Evolutionary conservation across 495 filamentous ascomycete species (phyloP), one percentile per base, ranked within the genome.

Genomic region (Neurospora tetraspora): DNA sequence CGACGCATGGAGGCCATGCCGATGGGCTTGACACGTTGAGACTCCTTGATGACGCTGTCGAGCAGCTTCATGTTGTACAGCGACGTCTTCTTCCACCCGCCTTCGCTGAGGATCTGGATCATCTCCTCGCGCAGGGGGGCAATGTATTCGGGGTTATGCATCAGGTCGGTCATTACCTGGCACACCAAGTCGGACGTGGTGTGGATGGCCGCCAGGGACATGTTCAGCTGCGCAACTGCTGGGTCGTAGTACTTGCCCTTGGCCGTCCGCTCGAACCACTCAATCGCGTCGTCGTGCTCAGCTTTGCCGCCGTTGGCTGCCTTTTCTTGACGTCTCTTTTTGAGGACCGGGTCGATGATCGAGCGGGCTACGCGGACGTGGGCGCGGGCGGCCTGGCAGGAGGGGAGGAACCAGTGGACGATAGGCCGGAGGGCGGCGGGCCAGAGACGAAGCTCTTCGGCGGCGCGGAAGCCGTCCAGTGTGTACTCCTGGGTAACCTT

Each of bases 41-140:
- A 78, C 74, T 86, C 85, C 71, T 85, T 86, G 45, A 86, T 68
- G 9, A 84, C 80, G 77, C 82, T 85, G 75, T 88, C 86, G 75
- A 90, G 78, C 45, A 87, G 73, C 72, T 85, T 84, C 79, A 89
- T 76, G 71, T 87, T 88, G 68, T 83, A 81, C 10, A 89, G 74
- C 8, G 84, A 83, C 12, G 81, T 79, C 77, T 86, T 88, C 40
- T 83, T 82, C 79, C 87, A 80, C 18, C 78, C 80, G 34, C 78
- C 76, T 11, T 81, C 75, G 38, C 72, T 69, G 36, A 84, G 76
- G 1, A 81, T 78, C 2, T 69, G 39, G 18, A 76, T 37, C 12
- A 84, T 79, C 74, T 86, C 84, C 2, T 82, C 72, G 3, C 83
- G 78, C 8, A 86, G 74, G 1, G 73, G 71, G 31, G 80, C 42